Base-by-base conservation (phyloP, 2,329 filamentous ascomycete genomes). In the Fusarium cicatricum region DNA sequence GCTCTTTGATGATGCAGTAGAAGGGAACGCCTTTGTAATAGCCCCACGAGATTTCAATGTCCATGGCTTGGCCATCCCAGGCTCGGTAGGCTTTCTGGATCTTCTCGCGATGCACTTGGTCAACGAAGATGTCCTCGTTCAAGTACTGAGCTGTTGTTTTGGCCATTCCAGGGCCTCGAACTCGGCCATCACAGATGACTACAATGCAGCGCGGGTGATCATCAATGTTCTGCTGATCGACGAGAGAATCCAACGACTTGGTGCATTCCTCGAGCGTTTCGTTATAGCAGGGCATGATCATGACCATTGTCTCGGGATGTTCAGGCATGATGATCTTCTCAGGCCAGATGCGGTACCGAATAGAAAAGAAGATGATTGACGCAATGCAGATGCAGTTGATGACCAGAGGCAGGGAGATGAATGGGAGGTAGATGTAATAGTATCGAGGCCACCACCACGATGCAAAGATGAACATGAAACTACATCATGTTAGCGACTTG, bases 201-300 rank as follows among this genome's bases (percentile, higher is more conserved):
- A 68, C 62, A 42, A 68, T 67, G 29, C 49, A 51, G 26, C 45
- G 56, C 47, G 59, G 64, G 19, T 68, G 62, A 2, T 60, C 36
- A 11, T 66, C 62, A 19, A 68, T 61, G 7, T 52, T 55, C 17
- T 52, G 39, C 41, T 68, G 64, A 29, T 58, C 33, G 28, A 68
- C 62, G 7, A 68, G 38, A 62, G 75, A 16, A 71, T 78, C 11
- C 67, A 76, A 62, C 0, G 65, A 68, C 1, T 46, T 43, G 59
- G 70, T 47, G 69, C 70, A 62, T 53, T 78, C 75, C n/a, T 77
- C 72, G 4, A 68, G 51, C 0, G 71, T 77, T 56, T 79, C 76
- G 44, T 78, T 78, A 60, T 78, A 78, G 64, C 77, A 79, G 15
- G 75, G 75, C 47, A 78, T 68, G 11, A 78, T 58, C 43, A 75